Evolutionary conservation across 1,139 yeast genomes (phyloP), one percentile per base, ranked within the genome.

Genomic region (Scheffersomyces insectosa): DNA sequence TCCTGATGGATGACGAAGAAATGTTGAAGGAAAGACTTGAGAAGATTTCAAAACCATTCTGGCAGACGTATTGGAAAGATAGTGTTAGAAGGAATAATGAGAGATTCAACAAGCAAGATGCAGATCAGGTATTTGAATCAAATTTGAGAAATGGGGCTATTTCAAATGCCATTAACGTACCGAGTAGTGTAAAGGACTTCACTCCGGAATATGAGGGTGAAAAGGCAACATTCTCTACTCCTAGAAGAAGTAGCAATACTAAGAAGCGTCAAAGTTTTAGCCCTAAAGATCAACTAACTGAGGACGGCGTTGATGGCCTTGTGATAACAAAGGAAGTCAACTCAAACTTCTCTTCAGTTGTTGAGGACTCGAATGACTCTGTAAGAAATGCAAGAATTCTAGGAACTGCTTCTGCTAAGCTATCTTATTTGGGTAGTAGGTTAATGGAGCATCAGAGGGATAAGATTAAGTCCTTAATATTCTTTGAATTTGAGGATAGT

Each of bases 401-500:
- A 13, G 88, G 88, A 0, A 79, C 87, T 0, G 77, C 83, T 0
- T 82, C 88, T 0, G 65, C 83, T 0, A 84, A 84, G 54, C 60
- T 84, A 12, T 79, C 87, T 4, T 84, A 84, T 49, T 62, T 84
- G 46, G 70, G 79, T 0, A 67, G 82, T 14, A 66, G 80, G 42
- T 52, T 84, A 14, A 57, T 82, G 23, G 83, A 80, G 43, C 78
- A 80, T 49, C 79, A 78, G 45, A 59, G 59, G 20, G 50, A 56
- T 3, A 70, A 68, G 2, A 56, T 73, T 15, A 84, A 84, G 50
- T 79, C 85, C 3, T 68, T 85, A 33, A 80, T 85, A 0, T 85
- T 85, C 55, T 85, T 80, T 57, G 89, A 85, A 49, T 82, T 80
- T 58, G 88, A 83, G 57, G 88, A 84, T 50, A 76, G 82, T 47